Percentiles rank a stretch among this genome's conserved stretches.
Conservation (phyloP, 2,329 filamentous ascomycete species). For the Rutstroemia sp. region DNA sequence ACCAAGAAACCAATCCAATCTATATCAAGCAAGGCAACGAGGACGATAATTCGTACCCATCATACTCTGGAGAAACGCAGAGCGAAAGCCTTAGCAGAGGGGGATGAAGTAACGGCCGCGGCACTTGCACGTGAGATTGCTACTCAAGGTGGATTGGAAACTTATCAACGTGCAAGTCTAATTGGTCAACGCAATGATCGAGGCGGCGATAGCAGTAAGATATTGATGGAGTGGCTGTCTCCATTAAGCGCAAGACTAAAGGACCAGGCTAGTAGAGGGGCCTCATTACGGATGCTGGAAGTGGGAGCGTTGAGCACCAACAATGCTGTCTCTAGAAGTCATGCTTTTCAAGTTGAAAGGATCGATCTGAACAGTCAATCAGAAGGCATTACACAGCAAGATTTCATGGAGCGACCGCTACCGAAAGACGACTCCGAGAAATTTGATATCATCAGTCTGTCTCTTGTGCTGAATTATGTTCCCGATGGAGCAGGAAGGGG, state of each 20-base stretch:
- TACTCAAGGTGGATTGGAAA: constrained; percentile 51
- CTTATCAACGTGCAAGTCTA: constrained; percentile 62
- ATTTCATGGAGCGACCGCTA: constrained; percentile 85
- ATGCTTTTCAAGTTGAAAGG: constrained; percentile 64
- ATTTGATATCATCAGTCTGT: constrained; percentile 89
- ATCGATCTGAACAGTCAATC: constrained; percentile 90
- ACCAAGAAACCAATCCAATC: constrained; percentile 40
- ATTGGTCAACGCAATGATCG: constrained; percentile 59
- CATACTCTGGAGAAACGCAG: constrained; percentile 59
- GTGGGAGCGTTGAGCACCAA: constrained; percentile 78
- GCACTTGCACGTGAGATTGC: constrained; percentile 46
- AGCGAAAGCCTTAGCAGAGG: constrained; percentile 46
- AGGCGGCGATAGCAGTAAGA: constrained; percentile 58
- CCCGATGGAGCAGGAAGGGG: constrained; percentile 69
- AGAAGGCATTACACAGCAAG: constrained; percentile 73
- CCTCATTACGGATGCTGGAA: constrained; percentile 65
- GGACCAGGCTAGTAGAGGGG: constrained; percentile 15
- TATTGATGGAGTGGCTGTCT: constrained; percentile 57
- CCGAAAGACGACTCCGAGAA: constrained; percentile 53
- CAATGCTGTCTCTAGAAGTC: constrained; percentile 75
- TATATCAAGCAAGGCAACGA: constrained; percentile 58
- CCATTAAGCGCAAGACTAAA: constrained; percentile 27
- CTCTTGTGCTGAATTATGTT: constrained; percentile 90
- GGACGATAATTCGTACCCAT: constrained; percentile 56
- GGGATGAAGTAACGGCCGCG: constrained; percentile 42